Conservation (phyloP, 768 basidiomycete species). For the Infundibulicybe gibba region DNA sequence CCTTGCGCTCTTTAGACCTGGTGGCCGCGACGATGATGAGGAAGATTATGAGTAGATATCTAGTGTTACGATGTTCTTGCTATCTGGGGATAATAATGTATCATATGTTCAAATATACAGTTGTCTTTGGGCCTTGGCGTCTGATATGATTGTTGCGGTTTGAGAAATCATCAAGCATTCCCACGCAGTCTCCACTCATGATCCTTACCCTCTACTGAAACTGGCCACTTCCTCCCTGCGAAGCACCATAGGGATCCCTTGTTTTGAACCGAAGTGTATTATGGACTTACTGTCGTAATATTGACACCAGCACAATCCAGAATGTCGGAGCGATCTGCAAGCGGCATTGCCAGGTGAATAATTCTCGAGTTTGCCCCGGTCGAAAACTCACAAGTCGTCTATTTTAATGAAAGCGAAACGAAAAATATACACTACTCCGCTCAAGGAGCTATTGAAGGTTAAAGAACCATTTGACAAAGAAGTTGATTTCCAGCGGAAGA, state of each 20-base stretch:
- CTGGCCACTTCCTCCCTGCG: background rate
- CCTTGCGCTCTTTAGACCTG: slow-evolving; percentile 70
- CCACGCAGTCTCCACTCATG: background rate
- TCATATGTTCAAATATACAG: background rate
- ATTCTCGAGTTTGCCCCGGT: slow-evolving; percentile 12
- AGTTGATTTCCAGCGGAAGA: slow-evolving; percentile 82
- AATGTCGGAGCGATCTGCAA: slow-evolving; percentile 43
- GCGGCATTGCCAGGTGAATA: slow-evolving; percentile 36
- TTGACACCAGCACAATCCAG: slow-evolving; percentile 13
- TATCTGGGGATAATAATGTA: background rate
- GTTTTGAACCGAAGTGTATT: slow-evolving; percentile 9
- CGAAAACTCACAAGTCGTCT: slow-evolving; percentile 7
- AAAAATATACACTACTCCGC: slow-evolving; percentile 65
- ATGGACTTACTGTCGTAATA: slow-evolving; percentile 27
- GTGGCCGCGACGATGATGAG: slow-evolving; percentile 57
- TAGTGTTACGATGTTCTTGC: background rate
- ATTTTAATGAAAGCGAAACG: slow-evolving; percentile 75
- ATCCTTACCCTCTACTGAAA: background rate
- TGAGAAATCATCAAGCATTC: background rate
- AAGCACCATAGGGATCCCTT: background rate
- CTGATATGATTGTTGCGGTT: too few species aligned
- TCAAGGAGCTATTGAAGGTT: slow-evolving; percentile 73
- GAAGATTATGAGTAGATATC: slow-evolving; percentile 28
- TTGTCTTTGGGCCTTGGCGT: background rate
- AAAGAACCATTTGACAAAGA: slow-evolving; percentile 82